Evolutionary conservation across 257 asterid genomes (phyloP).

Genomic region (Plectranthus barbatus): DNA sequence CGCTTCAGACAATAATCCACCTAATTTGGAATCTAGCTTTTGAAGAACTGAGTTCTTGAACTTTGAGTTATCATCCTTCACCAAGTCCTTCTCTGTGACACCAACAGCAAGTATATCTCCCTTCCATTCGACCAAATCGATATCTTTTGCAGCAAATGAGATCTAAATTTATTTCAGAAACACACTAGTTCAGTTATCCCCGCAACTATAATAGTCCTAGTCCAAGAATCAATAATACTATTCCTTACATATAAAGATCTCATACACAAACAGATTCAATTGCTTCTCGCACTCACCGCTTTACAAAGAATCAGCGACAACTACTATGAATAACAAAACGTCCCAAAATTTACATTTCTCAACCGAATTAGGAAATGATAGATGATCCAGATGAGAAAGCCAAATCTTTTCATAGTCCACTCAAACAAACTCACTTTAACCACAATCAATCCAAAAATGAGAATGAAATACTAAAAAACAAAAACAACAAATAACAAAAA

Average conservation of each 20-base stretch:
- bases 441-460: too few species aligned
- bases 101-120: slow-evolving; percentile 93
- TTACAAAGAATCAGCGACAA: neutral
- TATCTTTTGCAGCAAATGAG: slow-evolving; percentile 78
- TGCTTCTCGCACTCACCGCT: neutral
- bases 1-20: slow-evolving; percentile 72
- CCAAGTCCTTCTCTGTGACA: slow-evolving; percentile 67
- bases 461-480: too few species aligned
- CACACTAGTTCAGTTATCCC: neutral
- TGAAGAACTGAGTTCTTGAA: slow-evolving; percentile 66
- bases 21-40: slow-evolving; percentile 58
- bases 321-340: too few species aligned
- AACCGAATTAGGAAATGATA: too few species aligned
- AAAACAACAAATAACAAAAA: neutral
- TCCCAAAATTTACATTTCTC: too few species aligned
- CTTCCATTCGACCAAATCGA: slow-evolving; percentile 86
- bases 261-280: neutral
- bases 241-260: neutral
- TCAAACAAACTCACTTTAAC: neutral
- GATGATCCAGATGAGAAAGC: neutral
- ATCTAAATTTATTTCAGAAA: slow-evolving; percentile 35
- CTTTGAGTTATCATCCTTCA: slow-evolving; percentile 64
- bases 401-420: neutral
- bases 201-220: neutral
- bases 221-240: neutral